Base-by-base conservation (phyloP, 345 rosid genomes). In the Corchorus olitorius region DNA sequence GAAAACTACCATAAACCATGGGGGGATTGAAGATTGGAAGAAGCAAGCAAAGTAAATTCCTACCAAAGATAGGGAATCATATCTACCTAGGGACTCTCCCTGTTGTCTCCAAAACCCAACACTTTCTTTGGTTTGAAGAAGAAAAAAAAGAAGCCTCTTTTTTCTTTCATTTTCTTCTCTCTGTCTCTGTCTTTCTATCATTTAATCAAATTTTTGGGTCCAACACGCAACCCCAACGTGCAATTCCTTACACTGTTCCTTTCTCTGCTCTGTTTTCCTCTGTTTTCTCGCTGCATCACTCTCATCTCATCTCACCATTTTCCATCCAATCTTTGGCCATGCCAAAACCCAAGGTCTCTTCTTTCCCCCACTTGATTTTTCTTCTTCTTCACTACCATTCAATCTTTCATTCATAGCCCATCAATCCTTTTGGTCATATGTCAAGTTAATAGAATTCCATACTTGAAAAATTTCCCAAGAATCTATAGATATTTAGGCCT, bases 151-250 rank as follows among this genome's bases (percentile, higher is more conserved):
- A 19, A 70, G 66, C 69, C 33, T 27, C 27, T 27, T 27, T 27
- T 27, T 27, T 1, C 27, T 27, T 27, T 27, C 27, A 27, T 27
- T 27, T 27, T 27, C 75, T 13, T 54, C 35, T 1, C 73, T 17
- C 45, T 5, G 3, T 75, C 55, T 41, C 48, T 49, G 54, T 22
- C 59, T 64, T 10, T 65, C 11, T 27, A 8, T 35, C 53, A 22
- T 56, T 78, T 71, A 76, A 73, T 76, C 17, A 70, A 76, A 76
- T 65, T 50, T 75, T 83, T 33, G 74, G 73, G 75, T 62, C 80
- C 76, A 46, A 78, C 89, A 86, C 89, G 89, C 87, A 81, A 83
- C 81, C 85, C 84, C 73, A 73, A 81, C 86, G 80, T 75, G 84
- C 78, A 78, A 39, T 63, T 54, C 48, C 70, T 65, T 72, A 15